A percentile compares a stretch with the other conserved stretches of the same genome.
phyloP scores from a whole-genome alignment of 352 stramenopile species.

The Globisporangium mamillatum region DNA sequence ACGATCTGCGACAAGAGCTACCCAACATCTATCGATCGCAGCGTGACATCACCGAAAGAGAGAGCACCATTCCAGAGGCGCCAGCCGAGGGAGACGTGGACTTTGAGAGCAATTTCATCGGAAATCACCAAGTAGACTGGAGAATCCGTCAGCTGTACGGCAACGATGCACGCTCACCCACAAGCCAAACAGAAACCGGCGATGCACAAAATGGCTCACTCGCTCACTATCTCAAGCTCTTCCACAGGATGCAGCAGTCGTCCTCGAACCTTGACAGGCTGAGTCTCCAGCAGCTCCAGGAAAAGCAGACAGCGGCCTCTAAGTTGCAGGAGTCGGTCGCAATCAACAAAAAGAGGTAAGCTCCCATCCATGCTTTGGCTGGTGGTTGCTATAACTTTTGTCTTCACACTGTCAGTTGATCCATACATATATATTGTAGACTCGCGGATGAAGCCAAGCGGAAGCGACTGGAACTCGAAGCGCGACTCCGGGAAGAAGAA shows the following conservation, averaged over 20 bases:
- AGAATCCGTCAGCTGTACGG: not conserved
- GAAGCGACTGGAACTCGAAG: constrained; percentile 18
- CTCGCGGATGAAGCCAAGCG: constrained; percentile 13
- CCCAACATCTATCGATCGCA: constrained; percentile 28
- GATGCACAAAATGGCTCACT: constrained; percentile 9
- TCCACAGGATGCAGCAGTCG: constrained; percentile 39
- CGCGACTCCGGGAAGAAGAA: constrained; percentile 15
- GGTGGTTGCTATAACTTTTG: not conserved
- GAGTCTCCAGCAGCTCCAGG: constrained; percentile 27
- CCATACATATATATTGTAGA: not conserved
- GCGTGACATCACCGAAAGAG: not conserved
- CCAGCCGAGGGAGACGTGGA: constrained; percentile 1
- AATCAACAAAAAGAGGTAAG: constrained; percentile 26
- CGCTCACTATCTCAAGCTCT: constrained; percentile 29
- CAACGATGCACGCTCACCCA: not conserved
- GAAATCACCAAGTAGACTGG: not conserved
- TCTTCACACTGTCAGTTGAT: not conserved
- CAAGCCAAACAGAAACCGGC: not conserved
- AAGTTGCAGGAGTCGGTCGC: constrained; percentile 33
- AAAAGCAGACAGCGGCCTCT: constrained; percentile 27
- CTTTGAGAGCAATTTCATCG: not conserved
- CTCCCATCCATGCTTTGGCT: not conserved
- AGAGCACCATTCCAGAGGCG: not conserved
- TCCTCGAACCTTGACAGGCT: constrained; percentile 31
- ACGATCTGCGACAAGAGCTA: constrained; percentile 39